Base-by-base conservation (phyloP, 139 green algal species). In the Pleodorina starrii region DNA sequence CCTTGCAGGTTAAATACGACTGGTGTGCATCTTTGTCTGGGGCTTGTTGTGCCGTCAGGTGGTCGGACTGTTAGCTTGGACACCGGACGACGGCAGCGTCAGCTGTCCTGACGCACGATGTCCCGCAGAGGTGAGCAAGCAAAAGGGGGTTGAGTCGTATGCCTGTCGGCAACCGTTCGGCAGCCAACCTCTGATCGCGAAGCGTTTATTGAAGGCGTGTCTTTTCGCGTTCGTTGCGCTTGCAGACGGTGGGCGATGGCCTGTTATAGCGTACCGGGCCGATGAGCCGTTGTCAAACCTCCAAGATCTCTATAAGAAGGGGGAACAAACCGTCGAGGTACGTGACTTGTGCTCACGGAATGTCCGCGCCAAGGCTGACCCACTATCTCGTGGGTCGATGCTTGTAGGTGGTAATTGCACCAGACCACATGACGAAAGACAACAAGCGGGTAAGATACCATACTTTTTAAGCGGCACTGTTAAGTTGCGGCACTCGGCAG, bases 331-430 rank as follows among this genome's bases (percentile, higher is more conserved):
- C 6, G 43, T 87, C 7, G 81, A 87, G 81, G 80, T 85, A 4
- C 21, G 51, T 72, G 21, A 66, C 54, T 66, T 21, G 54, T 25
- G 2, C 54, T n/a, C 5, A 32, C 29, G 54, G 54, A 66, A 66
- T 32, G 46, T 73, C 63, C 32, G 63, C 63, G 63, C 29, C 63
- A 35, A 44, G 44, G 29, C 44, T 27, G 74, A 82, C 74, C 74
- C 74, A 80, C 27, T 36, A 21, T 54, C 72, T 35, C 23, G 1
- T 82, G 74, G 74, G 54, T 85, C 51, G 21, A 5, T 60, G 81
- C 27, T 43, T 42, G 81, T 90, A 97, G 94, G 90, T 96, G 1
- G 84, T 94, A 43, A 96, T 97, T n/a, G 50, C 93, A 16, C 91
- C 92, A 17, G 92, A 96, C 75, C 91, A 79, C 69, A 91, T 96